These are phyloP conservation scores for Hygrophorus pudorinus DNA, from an alignment of 768 basidiomycete genomes.

Conservation along the genomic window DNA sequence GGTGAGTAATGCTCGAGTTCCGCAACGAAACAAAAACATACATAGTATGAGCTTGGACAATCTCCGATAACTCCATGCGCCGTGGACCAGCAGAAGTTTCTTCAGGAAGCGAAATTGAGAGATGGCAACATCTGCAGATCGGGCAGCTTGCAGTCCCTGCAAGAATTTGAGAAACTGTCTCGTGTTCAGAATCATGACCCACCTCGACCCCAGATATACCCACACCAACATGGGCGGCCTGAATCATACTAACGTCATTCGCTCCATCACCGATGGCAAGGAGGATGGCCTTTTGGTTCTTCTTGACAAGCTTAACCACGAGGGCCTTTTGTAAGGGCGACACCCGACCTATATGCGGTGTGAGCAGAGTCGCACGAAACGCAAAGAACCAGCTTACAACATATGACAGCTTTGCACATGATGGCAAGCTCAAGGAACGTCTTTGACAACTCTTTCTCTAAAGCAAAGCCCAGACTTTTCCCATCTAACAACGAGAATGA, in stretches of 20 bases:
- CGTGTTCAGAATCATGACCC: conserved; percentile 1
- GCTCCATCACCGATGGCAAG: conserved; percentile 97
- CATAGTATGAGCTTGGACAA: conserved; percentile 94
- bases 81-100: conserved; percentile 92
- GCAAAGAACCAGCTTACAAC: conserved; percentile 48
- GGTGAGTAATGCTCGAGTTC: conserved; percentile 3
- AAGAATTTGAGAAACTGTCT: background rate
- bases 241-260: conserved; percentile 99
- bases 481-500: conserved; percentile 51
- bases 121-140: conserved; percentile 95
- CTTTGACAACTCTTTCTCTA: conserved; percentile 88
- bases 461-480: conserved; percentile 84
- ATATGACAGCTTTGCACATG: conserved; percentile 98
- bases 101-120: conserved; percentile 95
- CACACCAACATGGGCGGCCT: conserved; percentile 95
- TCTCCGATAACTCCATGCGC: conserved; percentile 96
- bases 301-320: conserved; percentile 98
- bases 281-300: conserved; percentile 87
- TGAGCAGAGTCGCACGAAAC: conserved; percentile 3
- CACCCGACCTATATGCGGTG: conserved; percentile 62
- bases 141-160: conserved; percentile 94
- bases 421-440: conserved; percentile 90
- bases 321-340: conserved; percentile 96
- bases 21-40: conserved; percentile 29
- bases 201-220: conserved; percentile 98